These are phyloP conservation scores for Aegilops tauschii DNA, from an alignment of 176 grass and related monocot species.

Conservation along the genomic window DNA sequence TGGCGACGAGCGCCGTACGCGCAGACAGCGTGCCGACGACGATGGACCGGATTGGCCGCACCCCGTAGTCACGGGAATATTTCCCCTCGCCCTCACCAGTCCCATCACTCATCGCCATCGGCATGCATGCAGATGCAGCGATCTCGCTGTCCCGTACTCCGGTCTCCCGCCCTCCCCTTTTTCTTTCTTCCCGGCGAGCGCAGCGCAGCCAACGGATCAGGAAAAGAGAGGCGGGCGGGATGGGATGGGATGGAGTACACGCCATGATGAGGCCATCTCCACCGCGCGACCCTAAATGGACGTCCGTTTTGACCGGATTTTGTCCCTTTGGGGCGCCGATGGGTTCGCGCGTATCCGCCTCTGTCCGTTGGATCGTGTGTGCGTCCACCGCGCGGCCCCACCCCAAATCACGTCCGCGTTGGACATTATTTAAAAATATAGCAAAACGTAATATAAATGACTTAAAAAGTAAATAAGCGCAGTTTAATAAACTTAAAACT, in stretches of 20 bases:
- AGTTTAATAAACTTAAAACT: no score
- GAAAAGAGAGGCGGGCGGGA: neutral
- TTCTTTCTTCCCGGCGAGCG: neutral
- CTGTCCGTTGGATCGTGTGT: no score
- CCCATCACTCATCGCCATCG: slow-evolving; percentile 6
- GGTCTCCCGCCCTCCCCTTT: neutral
- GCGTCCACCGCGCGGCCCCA: no score
- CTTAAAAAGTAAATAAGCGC: no score
- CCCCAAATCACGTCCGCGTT: no score
- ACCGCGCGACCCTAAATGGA: no score
- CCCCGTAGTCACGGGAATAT: slow-evolving; percentile 46
- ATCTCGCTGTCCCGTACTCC: neutral
- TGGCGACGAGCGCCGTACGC: neutral
- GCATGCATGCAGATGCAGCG: neutral
- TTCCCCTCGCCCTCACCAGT: neutral
- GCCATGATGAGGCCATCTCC: neutral
- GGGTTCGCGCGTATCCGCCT: no score
- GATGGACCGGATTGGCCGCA: slow-evolving; percentile 13
- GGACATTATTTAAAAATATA: no score
- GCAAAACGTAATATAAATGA: no score
- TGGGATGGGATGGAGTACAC: neutral
- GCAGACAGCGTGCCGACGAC: neutral
- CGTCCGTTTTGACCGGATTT: no score
- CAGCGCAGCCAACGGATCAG: neutral
- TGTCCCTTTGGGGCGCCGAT: no score